A percentile compares a stretch with the other conserved stretches of the same genome.
Conservation (phyloP, 108 stramenopile species). For the Aurantiochytrium sp. region DNA sequence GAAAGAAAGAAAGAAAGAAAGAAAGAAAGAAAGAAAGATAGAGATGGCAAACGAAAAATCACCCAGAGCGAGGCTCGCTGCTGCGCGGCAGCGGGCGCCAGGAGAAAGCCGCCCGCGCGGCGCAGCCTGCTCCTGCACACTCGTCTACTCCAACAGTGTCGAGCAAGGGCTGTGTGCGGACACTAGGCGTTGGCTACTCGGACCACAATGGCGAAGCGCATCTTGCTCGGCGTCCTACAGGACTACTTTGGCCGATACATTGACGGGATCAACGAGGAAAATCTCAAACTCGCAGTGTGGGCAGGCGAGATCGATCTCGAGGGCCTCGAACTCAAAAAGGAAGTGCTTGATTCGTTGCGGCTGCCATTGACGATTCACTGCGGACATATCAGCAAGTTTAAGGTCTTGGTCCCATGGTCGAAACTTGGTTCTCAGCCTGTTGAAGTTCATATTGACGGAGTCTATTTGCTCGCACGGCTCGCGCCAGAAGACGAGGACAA, state of each 20-base stretch:
- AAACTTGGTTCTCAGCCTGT: conserved; percentile 38
- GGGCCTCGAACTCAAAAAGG: conserved; percentile 81
- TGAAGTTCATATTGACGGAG: not conserved
- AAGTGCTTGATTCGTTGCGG: conserved; percentile 74
- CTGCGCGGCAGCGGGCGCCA: too few relatives aligned
- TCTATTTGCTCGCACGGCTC: not conserved
- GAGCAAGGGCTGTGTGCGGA: too few relatives aligned
- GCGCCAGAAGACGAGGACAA: conserved; percentile 17
- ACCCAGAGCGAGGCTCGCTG: too few relatives aligned
- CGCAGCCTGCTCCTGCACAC: too few relatives aligned
- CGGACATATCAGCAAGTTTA: conserved; percentile 69
- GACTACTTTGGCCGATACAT: conserved; percentile 54
- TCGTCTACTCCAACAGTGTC: too few relatives aligned
- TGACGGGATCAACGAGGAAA: conserved; percentile 57
- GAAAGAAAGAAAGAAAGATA: too few relatives aligned
- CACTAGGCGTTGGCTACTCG: too few relatives aligned
- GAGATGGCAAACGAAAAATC: too few relatives aligned
- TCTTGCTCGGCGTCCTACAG: not conserved
- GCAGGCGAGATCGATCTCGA: conserved; percentile 78
- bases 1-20: too few relatives aligned
- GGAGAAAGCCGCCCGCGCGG: too few relatives aligned
- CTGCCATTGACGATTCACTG: conserved; percentile 86
- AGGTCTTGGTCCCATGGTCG: conserved; percentile 73
- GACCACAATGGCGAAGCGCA: not conserved
- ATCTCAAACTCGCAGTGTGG: conserved; percentile 69